Conservation (phyloP, 2,329 filamentous ascomycete genomes). For the Epichloe sp. region DNA sequence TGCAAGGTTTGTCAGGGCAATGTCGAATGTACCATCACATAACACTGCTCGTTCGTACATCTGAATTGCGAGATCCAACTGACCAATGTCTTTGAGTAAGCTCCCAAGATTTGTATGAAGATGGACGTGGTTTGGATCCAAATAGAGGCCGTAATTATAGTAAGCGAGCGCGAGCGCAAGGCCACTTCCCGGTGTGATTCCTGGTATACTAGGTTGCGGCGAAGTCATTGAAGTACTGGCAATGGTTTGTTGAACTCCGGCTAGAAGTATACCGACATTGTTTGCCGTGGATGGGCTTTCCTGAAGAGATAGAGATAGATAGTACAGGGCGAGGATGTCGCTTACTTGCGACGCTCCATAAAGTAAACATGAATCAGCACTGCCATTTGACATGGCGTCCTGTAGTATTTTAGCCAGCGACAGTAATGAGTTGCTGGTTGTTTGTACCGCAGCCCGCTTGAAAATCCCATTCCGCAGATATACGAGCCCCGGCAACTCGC, state of each 20-base stretch:
- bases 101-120: slow-evolving; percentile 95
- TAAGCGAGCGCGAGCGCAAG: slow-evolving; percentile 80
- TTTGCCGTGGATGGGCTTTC: slow-evolving; percentile 96
- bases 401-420: slow-evolving; percentile 97
- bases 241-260: slow-evolving; percentile 65
- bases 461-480: slow-evolving; percentile 58
- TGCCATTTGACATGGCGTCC: slow-evolving; percentile 75
- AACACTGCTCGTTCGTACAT: slow-evolving; percentile 95
- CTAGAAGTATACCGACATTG: slow-evolving; percentile 94
- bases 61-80: slow-evolving; percentile 77
- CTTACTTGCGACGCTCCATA: slow-evolving; percentile 64
- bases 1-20: slow-evolving; percentile 87
- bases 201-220: slow-evolving; percentile 45
- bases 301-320: slow-evolving; percentile 84
- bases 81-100: slow-evolving; percentile 88
- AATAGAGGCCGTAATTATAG: slow-evolving; percentile 82
- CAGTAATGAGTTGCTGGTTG: slow-evolving; percentile 87
- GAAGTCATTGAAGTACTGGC: slow-evolving; percentile 21
- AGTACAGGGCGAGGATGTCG: slow-evolving; percentile 90
- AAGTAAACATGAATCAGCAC: slow-evolving; percentile 37
- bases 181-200: slow-evolving; percentile 74
- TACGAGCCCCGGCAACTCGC: slow-evolving; percentile 66
- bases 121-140: slow-evolving; percentile 85
- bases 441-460: slow-evolving; percentile 71
- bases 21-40: slow-evolving; percentile 91